Base-by-base conservation (phyloP, 768 basidiomycete genomes). In the Termitomyces sp. region DNA sequence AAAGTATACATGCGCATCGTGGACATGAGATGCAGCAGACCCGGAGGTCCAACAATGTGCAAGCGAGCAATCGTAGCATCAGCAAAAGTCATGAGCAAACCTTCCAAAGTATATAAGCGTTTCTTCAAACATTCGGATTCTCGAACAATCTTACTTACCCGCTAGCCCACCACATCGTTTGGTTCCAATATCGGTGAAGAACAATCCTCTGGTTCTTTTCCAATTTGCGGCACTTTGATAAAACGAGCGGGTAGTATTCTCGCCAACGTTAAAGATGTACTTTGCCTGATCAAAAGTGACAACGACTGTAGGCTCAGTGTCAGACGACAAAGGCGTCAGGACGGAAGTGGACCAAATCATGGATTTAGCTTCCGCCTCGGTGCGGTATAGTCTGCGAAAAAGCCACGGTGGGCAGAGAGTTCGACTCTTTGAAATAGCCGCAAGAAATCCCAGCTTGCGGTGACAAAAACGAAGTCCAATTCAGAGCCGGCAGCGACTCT, bases 221-320 rank as follows among this genome's bases (percentile, higher is more conserved):
- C 90, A 82, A 49, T 82, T 83, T 46, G 79, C 73, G 61, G 74
- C 75, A 58, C 83, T 83, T 72, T 94, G 88, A 16, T 86, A 71
- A 66, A 88, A 89, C 0, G 88, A 74, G 36, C 95, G 76, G 43
- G 84, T 86, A 1, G 88, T 85, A 58, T 88, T 88, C 70, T 97
- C 94, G 8, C 91, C 87, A 20, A 79, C 84, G 70, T 94, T 94
- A 79, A 98, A 93, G 39, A 95, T 78, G 63, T 94, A 98, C 63
- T 92, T 89, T 13, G 82, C 86, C 53, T 79, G 76, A 62, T 90
- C 87, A 68, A 94, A 94, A 1, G 80, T 77, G 62, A 96, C 71
- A 58, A 89, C 72, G 26, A 97, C 72, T 9, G 87, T 81, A 0
- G 94, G 87, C 61, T 92, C 86, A 1, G 94, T 90, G 73, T 98